Conservation (phyloP, 805 yeast genomes). For the Kuraishia capsulata region DNA sequence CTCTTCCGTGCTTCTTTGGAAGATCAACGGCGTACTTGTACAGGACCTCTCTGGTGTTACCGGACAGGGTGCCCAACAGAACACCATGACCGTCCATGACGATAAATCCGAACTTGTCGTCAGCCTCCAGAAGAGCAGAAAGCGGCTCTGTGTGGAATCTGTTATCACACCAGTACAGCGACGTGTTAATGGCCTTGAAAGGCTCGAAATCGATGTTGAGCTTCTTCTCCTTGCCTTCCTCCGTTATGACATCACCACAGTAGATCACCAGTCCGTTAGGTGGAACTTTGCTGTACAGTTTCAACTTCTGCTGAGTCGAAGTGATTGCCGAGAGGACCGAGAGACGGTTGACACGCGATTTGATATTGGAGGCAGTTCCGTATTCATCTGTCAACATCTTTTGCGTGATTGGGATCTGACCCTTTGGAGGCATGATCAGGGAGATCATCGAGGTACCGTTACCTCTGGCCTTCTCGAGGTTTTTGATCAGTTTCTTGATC, state of each 20-base stretch:
- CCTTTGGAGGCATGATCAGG: slow-evolving; percentile 88
- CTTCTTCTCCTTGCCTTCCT: slow-evolving; percentile 95
- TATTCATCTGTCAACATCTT: slow-evolving; percentile 96
- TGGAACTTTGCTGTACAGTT: slow-evolving; percentile 83
- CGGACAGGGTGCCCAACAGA: slow-evolving; percentile 87
- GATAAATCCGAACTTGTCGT: slow-evolving; percentile 94
- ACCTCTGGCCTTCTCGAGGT: slow-evolving; percentile 88
- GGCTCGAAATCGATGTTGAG: slow-evolving; percentile 97
- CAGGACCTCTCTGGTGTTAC: slow-evolving; percentile 93
- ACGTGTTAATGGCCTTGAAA: slow-evolving; percentile 97
- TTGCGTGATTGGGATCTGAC: slow-evolving; percentile 80
- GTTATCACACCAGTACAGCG: slow-evolving; percentile 91
- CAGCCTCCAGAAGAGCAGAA: slow-evolving; percentile 87
- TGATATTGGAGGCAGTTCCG: slow-evolving; percentile 97
- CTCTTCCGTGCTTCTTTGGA: slow-evolving; percentile 99
- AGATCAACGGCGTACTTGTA: slow-evolving; percentile 95
- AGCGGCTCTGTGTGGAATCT: slow-evolving; percentile 97
- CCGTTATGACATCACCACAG: slow-evolving; percentile 97
- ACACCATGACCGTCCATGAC: slow-evolving; percentile 99
- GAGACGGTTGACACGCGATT: slow-evolving; percentile 93
- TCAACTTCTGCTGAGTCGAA: slow-evolving; percentile 94
- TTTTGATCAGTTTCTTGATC: slow-evolving; percentile 87
- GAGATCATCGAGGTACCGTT: slow-evolving; percentile 99
- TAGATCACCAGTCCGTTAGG: slow-evolving; percentile 91
- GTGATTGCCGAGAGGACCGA: slow-evolving; percentile 96